Evolutionary conservation across 305 asterid genomes (phyloP).

Genomic region (Fraxinus ornus): DNA sequence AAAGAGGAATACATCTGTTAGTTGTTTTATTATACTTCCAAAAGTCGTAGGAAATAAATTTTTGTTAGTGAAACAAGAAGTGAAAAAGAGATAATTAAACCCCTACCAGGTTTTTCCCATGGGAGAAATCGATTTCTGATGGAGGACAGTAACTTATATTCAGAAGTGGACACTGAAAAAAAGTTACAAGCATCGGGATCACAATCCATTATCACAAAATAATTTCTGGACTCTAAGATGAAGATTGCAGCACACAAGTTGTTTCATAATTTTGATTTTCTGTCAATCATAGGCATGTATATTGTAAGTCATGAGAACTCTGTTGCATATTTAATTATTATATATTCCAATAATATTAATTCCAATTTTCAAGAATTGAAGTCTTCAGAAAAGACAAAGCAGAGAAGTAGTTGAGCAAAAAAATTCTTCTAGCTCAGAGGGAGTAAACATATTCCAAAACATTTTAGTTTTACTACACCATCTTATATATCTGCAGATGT

Average conservation of each 20-base stretch:
- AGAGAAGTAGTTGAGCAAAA: neutral
- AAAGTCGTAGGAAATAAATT: neutral
- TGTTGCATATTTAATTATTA: neutral
- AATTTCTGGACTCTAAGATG: neutral
- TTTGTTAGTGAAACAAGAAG: neutral
- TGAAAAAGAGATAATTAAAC: neutral
- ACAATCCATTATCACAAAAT: neutral
- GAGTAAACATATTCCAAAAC: neutral
- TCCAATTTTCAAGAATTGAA: neutral
- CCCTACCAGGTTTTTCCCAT: conserved; percentile 33
- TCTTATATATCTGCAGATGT: neutral
- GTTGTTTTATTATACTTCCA: conserved; percentile 12
- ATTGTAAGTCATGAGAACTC: conserved; percentile 1
- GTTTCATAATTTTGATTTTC: neutral
- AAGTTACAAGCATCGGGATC: conserved; percentile 17
- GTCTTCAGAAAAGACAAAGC: neutral
- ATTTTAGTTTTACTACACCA: neutral
- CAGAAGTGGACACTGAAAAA: conserved; percentile 40
- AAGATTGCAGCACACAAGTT: neutral
- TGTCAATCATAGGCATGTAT: neutral
- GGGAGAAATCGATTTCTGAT: conserved; percentile 31
- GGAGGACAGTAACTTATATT: conserved; percentile 44
- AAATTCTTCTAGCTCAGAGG: neutral
- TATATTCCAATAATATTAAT: neutral
- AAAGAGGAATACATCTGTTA: conserved; percentile 20